Evolutionary conservation across 495 filamentous ascomycete species (phyloP).

Genomic region (Hypomontagnella submonticulosa): DNA sequence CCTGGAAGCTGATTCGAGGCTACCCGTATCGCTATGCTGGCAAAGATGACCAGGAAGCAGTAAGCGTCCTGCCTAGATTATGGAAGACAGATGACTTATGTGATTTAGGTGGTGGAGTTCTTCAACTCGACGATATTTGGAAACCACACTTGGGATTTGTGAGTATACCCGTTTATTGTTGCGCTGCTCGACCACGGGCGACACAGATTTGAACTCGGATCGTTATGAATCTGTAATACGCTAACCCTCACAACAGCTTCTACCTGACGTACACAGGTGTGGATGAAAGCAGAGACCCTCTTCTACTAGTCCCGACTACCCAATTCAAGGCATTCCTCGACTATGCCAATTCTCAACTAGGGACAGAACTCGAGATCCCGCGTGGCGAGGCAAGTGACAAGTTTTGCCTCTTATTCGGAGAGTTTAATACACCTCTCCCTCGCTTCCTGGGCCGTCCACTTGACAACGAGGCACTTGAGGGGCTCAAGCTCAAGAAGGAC

Average conservation of each 20-base stretch:
- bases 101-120: slow-evolving; percentile 64
- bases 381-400: slow-evolving; percentile 53
- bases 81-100: slow-evolving; percentile 5
- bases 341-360: slow-evolving; percentile 66
- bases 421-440: slow-evolving; percentile 67
- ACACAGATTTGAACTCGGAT: not conserved
- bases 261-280: slow-evolving; percentile 67
- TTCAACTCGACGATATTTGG: slow-evolving; percentile 67
- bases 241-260: slow-evolving; percentile 62
- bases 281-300: slow-evolving; percentile 53
- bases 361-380: slow-evolving; percentile 62
- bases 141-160: slow-evolving; percentile 76
- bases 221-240: not conserved
- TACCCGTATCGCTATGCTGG: slow-evolving; percentile 71
- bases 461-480: slow-evolving; percentile 47
- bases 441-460: slow-evolving; percentile 69
- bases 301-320: slow-evolving; percentile 70
- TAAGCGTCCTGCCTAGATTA: slow-evolving; percentile 36
- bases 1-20: slow-evolving; percentile 66
- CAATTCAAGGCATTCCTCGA: slow-evolving; percentile 70
- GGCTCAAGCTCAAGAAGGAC: slow-evolving; percentile 30
- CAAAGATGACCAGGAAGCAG: slow-evolving; percentile 55
- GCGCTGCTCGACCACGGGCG: no score
- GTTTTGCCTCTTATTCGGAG: slow-evolving; percentile 67
- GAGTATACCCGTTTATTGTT: slow-evolving; percentile 50